phyloP scores from a whole-genome alignment of 352 stramenopile species.

The Aphanomyces astaci region DNA sequence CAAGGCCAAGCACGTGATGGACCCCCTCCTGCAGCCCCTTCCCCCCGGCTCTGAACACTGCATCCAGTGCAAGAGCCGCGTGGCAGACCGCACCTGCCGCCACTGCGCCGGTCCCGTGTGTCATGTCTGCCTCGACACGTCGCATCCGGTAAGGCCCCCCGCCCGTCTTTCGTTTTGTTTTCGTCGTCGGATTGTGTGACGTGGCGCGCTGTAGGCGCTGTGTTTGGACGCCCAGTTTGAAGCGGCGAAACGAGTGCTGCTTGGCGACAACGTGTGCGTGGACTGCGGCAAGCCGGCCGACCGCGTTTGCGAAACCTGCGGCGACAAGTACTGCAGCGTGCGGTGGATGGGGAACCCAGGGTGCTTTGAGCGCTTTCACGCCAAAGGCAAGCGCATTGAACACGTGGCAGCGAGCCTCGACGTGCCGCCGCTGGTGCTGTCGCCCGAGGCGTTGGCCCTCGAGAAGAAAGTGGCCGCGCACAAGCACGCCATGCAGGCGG shows the following conservation, averaged over 20 bases:
- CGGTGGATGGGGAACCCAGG: conserved; percentile 77
- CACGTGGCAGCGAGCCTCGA: conserved; percentile 40
- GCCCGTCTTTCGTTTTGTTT: no score
- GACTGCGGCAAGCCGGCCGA: conserved; percentile 70
- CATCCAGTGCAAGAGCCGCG: conserved; percentile 46
- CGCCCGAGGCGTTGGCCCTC: conserved; percentile 31
- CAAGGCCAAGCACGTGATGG: conserved; percentile 33
- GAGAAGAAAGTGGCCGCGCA: conserved; percentile 26
- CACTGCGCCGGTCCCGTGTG: conserved; percentile 54
- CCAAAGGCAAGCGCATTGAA: conserved; percentile 53
- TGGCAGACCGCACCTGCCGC: conserved; percentile 42
- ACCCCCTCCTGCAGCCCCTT: conserved; percentile 46
- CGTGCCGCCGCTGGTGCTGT: conserved; percentile 29
- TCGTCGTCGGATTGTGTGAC: no score
- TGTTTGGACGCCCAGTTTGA: conserved; percentile 61
- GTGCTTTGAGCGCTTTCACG: conserved; percentile 78
- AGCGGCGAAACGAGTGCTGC: conserved; percentile 38
- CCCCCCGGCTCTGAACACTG: conserved; percentile 41
- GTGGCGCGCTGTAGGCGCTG: conserved; percentile 24
- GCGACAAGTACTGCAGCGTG: conserved; percentile 74
- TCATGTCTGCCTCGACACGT: conserved; percentile 40
- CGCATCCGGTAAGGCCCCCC: conserved; percentile 28
- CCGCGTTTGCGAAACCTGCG: conserved; percentile 50
- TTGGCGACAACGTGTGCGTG: conserved; percentile 56
- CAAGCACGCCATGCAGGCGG: background rate